These are phyloP conservation scores for Aspergillus avenaceus DNA, from an alignment of 495 filamentous ascomycete genomes.

Conservation along the genomic window DNA sequence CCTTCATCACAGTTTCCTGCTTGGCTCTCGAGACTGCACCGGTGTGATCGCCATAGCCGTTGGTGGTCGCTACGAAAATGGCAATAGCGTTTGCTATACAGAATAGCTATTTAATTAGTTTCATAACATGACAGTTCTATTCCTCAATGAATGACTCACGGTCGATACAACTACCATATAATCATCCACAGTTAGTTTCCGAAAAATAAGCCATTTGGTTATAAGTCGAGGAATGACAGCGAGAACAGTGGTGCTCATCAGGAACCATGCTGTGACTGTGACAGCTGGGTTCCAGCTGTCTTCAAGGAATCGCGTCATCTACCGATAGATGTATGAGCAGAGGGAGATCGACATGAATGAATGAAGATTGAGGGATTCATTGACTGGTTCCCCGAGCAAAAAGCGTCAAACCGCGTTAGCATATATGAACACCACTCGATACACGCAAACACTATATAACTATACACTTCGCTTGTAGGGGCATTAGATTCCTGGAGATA, in stretches of 20 bases:
- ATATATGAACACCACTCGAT: no score
- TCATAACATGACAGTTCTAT: neutral
- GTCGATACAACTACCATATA: constrained; percentile 13
- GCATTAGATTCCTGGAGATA: no score
- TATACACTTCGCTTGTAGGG: no score
- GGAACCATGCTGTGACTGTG: constrained; percentile 23
- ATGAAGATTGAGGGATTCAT: neutral
- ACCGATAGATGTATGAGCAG: no score
- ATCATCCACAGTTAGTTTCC: constrained; percentile 16
- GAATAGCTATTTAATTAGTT: no score
- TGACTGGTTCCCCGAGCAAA: no score
- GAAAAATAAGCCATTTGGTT: constrained; percentile 23
- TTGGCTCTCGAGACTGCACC: constrained; percentile 7
- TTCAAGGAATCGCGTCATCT: constrained; percentile 12
- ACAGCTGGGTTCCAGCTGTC: constrained; percentile 22
- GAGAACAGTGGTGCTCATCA: constrained; percentile 17
- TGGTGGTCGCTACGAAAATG: constrained; percentile 22
- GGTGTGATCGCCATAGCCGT: constrained; percentile 26
- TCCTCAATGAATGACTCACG: constrained; percentile 4
- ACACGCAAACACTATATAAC: no score
- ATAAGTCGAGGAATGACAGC: constrained; percentile 20
- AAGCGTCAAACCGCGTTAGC: no score
- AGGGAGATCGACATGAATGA: no score
- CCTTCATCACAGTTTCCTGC: constrained; percentile 26
- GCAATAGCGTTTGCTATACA: constrained; percentile 17